These are phyloP conservation scores for Tubosaeta brunneosetosa DNA, from an alignment of 768 basidiomycete genomes.

Conservation along the genomic window DNA sequence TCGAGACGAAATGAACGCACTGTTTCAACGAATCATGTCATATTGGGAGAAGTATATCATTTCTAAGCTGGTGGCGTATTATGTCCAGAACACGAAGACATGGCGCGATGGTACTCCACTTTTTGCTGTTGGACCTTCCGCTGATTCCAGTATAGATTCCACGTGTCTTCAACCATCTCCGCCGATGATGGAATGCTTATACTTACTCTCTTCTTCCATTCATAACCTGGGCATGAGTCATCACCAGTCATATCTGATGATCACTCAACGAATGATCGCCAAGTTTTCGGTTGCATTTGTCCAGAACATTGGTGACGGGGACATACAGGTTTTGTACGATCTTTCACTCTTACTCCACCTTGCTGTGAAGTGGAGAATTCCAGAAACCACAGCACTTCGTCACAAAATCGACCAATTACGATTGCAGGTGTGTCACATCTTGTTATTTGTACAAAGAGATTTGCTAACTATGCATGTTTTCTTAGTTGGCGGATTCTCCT, in stretches of 20 bases:
- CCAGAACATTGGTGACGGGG: constrained; percentile 30
- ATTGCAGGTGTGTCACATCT: constrained; percentile 24
- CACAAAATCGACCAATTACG: constrained; percentile 22
- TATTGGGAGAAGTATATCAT: constrained; percentile 52
- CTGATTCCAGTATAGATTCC: constrained; percentile 17
- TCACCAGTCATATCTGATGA: constrained; percentile 31
- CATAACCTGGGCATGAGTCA: constrained; percentile 51
- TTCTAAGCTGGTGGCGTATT: constrained; percentile 20
- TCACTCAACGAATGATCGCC: constrained; percentile 37
- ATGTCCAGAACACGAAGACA: constrained; percentile 8
- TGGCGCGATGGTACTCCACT: constrained; percentile 12
- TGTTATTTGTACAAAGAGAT: background rate
- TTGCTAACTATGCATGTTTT: constrained; percentile 3
- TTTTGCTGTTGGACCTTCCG: constrained; percentile 2
- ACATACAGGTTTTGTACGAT: constrained; percentile 39
- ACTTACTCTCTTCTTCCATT: constrained; percentile 48
- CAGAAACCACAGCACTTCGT: constrained; percentile 20
- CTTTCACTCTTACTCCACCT: constrained; percentile 46
- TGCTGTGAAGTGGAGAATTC: constrained; percentile 28
- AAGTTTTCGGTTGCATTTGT: constrained; percentile 32
- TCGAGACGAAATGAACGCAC: constrained; percentile 34
- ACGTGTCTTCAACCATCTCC: constrained; percentile 44
- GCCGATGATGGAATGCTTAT: constrained; percentile 49
- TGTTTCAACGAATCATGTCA: constrained; percentile 46
- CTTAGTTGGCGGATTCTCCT: constrained; percentile 14